Conservation (phyloP, 164 flowering plant species). For the Piper betle region DNA sequence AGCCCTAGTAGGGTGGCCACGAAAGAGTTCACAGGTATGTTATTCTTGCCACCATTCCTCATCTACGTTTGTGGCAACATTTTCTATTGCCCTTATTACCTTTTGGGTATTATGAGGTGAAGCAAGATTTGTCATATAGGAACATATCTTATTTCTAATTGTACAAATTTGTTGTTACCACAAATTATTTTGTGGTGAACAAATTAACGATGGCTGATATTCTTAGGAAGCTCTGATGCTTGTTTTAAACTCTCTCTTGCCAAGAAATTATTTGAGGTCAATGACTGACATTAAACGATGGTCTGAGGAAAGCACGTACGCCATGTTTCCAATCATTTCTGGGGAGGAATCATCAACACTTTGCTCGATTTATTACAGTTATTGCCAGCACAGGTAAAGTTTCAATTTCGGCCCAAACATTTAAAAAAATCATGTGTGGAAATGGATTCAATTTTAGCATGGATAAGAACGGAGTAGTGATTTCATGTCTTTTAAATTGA, state of each 20-base stretch:
- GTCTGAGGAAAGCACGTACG: neutral
- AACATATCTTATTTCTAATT: neutral
- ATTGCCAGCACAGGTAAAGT: too few species aligned
- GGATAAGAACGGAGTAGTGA: too few species aligned
- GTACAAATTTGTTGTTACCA: neutral
- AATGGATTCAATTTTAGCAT: too few species aligned
- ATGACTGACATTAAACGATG: too few species aligned
- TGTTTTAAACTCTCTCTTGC: neutral
- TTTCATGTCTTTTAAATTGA: too few species aligned
- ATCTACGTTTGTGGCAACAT: neutral
- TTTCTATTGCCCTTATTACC: neutral
- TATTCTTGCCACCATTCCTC: neutral
- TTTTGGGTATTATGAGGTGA: neutral
- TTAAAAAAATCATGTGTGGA: too few species aligned
- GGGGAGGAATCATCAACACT: too few species aligned
- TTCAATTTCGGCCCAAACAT: too few species aligned
- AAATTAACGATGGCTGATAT: neutral
- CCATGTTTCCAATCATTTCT: neutral
- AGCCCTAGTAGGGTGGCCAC: neutral
- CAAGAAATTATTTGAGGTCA: too few species aligned
- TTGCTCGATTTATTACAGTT: too few species aligned
- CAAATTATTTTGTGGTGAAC: neutral
- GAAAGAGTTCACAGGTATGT: neutral
- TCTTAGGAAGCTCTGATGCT: neutral
- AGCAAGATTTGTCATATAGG: neutral